Evolutionary conservation across 2,329 filamentous ascomycete species (phyloP).

Genomic region (Verticillium albo-atrum): DNA sequence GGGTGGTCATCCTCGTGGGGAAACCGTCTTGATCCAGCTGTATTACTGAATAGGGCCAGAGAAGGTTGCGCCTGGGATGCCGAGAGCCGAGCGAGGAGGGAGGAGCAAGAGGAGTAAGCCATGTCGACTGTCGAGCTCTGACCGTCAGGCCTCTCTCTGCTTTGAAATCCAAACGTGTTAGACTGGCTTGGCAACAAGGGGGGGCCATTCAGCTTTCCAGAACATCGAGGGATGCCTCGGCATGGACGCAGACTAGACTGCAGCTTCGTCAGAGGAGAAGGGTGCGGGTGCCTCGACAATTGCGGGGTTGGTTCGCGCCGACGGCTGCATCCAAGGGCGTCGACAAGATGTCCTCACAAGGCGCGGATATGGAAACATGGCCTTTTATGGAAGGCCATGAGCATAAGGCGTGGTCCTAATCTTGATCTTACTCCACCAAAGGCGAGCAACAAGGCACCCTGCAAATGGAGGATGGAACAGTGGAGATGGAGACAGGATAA

Average conservation of each 20-base stretch:
- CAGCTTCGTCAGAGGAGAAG: too few relatives aligned
- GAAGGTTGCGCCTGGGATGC: not conserved
- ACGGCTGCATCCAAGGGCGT: not conserved
- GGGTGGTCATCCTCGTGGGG: too few relatives aligned
- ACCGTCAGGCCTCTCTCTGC: not conserved
- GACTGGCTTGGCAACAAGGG: not conserved
- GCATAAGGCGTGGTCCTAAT: too few relatives aligned
- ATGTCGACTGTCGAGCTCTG: not conserved
- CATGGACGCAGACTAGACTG: too few relatives aligned
- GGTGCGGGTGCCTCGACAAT: too few relatives aligned
- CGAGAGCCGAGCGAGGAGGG: not conserved
- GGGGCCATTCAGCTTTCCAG: not conserved
- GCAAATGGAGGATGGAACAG: not conserved
- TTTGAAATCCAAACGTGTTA: not conserved
- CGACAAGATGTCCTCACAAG: not conserved
- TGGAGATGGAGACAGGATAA: not conserved
- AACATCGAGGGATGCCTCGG: not conserved
- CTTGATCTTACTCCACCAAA: too few relatives aligned
- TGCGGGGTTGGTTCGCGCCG: too few relatives aligned
- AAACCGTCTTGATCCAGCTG: too few relatives aligned
- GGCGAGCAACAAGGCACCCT: not conserved
- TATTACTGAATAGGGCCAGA: too few relatives aligned
- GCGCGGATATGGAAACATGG: too few relatives aligned
- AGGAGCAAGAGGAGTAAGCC: not conserved
- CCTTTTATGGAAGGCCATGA: too few relatives aligned